phyloP scores from a whole-genome alignment of 768 basidiomycete species.

The Lenzites betulinus region DNA sequence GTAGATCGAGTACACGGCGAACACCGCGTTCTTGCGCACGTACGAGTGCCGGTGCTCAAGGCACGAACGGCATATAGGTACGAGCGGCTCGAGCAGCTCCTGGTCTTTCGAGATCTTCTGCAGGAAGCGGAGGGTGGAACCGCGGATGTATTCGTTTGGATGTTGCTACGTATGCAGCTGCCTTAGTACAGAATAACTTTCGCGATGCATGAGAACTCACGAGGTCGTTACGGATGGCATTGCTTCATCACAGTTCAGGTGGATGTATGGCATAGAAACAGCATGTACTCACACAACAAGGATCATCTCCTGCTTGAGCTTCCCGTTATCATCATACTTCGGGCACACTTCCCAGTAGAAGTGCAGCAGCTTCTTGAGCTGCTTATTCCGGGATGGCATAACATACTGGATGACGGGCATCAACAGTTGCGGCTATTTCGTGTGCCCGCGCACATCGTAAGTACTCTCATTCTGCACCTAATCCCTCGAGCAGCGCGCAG shows the following conservation, averaged over 20 bases:
- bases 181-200: not conserved
- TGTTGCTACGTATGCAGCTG: constrained; percentile 70
- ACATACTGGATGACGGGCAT: constrained; percentile 99
- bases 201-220: constrained; percentile 48
- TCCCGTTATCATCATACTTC: constrained; percentile 95
- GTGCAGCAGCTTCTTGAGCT: constrained; percentile 94
- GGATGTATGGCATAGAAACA: not conserved
- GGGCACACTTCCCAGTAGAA: constrained; percentile 99
- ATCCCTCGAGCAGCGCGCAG: not conserved
- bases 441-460: constrained; percentile 1
- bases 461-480: not conserved
- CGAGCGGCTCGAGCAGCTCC: constrained; percentile 93
- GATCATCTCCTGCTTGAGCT: constrained; percentile 99
- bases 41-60: constrained; percentile 98
- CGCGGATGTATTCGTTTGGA: constrained; percentile 98
- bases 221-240: constrained; percentile 96
- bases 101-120: constrained; percentile 93
- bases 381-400: constrained; percentile 93
- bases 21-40: constrained; percentile 97
- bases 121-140: constrained; percentile 93
- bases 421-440: constrained; percentile 75
- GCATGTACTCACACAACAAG: constrained; percentile 80
- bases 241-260: constrained; percentile 48
- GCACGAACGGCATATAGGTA: constrained; percentile 91
- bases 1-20: constrained; percentile 93